Conservation (phyloP, 345 rosid genomes). For the Salix caprea region DNA sequence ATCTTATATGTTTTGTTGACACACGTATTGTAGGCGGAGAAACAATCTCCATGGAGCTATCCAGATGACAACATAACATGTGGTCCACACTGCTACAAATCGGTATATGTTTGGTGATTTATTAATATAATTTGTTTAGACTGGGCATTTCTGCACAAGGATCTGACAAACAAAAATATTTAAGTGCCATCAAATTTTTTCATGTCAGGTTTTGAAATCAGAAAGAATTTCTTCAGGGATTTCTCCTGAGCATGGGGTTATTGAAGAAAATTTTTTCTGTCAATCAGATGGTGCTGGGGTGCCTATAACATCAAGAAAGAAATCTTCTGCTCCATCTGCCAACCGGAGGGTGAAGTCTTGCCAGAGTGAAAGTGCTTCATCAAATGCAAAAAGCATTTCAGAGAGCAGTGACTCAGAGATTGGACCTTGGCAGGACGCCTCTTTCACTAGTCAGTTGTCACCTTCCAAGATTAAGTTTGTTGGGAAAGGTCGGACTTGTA, state of each 20-base stretch:
- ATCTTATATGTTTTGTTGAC: conserved; percentile 22
- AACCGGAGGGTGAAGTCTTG: conserved; percentile 52
- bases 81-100: conserved; percentile 70
- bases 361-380: conserved; percentile 92
- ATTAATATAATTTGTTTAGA: conserved; percentile 2
- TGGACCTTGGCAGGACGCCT: conserved; percentile 50
- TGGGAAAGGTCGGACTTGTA: conserved; percentile 55
- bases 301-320: conserved; percentile 46
- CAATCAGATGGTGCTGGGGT: conserved; percentile 52
- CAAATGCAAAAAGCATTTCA: conserved; percentile 67
- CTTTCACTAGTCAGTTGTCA: conserved; percentile 38
- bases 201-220: conserved; percentile 55
- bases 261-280: conserved; percentile 46
- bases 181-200: conserved; percentile 13
- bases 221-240: conserved; percentile 34
- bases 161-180: conserved; percentile 6
- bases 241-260: conserved; percentile 35
- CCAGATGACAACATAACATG: conserved; percentile 60
- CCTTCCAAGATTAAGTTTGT: conserved; percentile 56
- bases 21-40: conserved; percentile 62
- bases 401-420: conserved; percentile 90
- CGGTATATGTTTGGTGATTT: conserved; percentile 38
- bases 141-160: conserved; percentile 6
- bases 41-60: conserved; percentile 66
- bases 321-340: conserved; percentile 42